Evolutionary conservation across 2,329 filamentous ascomycete genomes (phyloP).

Genomic region (Exophiala dermatitidis): DNA sequence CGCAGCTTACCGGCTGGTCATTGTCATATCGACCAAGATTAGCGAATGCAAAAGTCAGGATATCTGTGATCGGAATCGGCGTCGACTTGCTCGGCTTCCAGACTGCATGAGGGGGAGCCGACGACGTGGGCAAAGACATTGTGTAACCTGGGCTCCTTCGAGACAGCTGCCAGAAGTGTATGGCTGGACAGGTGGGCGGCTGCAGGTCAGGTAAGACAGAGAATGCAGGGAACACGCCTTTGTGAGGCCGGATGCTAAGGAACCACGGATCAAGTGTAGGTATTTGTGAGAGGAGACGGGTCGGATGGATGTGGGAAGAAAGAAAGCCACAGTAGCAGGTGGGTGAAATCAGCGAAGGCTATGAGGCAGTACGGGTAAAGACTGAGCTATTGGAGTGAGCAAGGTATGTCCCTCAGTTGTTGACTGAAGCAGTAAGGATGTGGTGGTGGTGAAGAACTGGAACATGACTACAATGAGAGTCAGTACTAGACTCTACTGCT

Average conservation of each 20-base stretch:
- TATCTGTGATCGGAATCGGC: conserved; percentile 28
- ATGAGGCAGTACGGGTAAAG: neutral
- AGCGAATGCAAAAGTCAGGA: conserved; percentile 38
- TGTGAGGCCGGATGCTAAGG: neutral
- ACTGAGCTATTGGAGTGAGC: neutral
- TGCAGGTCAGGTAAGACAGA: conserved; percentile 16
- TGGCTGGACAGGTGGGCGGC: conserved; percentile 7
- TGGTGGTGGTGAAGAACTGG: too few species aligned
- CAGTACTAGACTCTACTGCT: too few species aligned
- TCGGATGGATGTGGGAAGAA: neutral
- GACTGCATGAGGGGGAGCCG: conserved; percentile 3
- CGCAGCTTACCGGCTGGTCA: conserved; percentile 29
- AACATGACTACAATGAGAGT: neutral
- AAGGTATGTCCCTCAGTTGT: neutral
- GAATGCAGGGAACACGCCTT: conserved; percentile 8
- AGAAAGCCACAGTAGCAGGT: neutral
- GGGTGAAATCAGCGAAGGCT: neutral
- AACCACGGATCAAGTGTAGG: conserved; percentile 3
- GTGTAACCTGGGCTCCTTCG: conserved; percentile 21
- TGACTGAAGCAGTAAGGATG: neutral
- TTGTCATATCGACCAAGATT: conserved; percentile 33
- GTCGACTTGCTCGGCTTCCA: conserved; percentile 11
- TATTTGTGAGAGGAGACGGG: conserved; percentile 8
- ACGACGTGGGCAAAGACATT: conserved; percentile 15
- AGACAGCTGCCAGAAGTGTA: conserved; percentile 16